phyloP scores from a whole-genome alignment of 164 flowering plant species.

The Nelumbo lutea region DNA sequence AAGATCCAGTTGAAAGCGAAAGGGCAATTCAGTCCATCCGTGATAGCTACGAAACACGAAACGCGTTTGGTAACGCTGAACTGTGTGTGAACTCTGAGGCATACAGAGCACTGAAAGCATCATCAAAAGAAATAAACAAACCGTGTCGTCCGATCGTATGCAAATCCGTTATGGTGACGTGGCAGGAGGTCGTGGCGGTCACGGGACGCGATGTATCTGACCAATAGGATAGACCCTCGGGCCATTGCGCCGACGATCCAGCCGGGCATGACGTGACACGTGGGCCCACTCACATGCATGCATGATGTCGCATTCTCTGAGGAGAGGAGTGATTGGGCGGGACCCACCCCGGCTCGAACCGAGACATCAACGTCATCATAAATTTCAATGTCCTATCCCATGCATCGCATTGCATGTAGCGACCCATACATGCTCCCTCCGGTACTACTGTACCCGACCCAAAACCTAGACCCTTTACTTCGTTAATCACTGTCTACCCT shows the following conservation, averaged over 20 bases:
- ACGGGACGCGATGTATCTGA: slow-evolving; percentile 18
- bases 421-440: neutral
- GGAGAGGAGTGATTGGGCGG: neutral
- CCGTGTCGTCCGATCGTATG: too few species aligned
- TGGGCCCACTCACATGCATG: slow-evolving; percentile 29
- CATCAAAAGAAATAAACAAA: too few species aligned
- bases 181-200: neutral
- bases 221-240: neutral
- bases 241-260: slow-evolving; percentile 30
- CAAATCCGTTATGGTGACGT: neutral
- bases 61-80: neutral
- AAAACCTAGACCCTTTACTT: too few species aligned
- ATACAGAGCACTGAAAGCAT: too few species aligned
- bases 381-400: neutral
- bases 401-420: neutral
- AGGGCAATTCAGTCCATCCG: too few species aligned
- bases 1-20: too few species aligned
- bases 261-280: slow-evolving; percentile 44
- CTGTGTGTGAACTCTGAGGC: too few species aligned
- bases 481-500: too few species aligned
- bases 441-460: neutral
- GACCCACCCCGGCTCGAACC: neutral
- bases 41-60: neutral
- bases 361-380: neutral
- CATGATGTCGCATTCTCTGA: slow-evolving; percentile 10